phyloP scores from a whole-genome alignment of 108 stramenopile genomes.

The Cylindrotheca fusiformis region DNA sequence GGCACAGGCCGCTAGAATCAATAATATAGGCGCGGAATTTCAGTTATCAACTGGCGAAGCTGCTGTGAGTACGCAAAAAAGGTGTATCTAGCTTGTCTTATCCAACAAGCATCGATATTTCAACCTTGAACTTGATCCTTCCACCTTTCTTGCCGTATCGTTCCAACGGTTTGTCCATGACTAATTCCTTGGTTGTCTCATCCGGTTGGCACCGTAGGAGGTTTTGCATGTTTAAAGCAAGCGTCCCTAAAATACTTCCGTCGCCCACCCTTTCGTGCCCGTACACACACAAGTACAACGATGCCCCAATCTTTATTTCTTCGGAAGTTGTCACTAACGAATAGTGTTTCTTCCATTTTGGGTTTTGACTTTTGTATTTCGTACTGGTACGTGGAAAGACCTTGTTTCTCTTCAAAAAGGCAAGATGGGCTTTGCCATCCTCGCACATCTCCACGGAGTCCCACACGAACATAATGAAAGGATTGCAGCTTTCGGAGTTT shows the following conservation, averaged over 20 bases:
- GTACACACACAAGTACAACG: constrained; percentile 50
- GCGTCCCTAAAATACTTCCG: constrained; percentile 46
- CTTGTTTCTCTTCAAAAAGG: constrained; percentile 38
- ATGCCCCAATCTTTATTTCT: constrained; percentile 17
- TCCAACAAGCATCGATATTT: constrained; percentile 1
- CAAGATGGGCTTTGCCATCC: constrained; percentile 11
- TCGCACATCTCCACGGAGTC: constrained; percentile 36
- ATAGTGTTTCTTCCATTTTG: constrained; percentile 10
- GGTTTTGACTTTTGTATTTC: constrained; percentile 37
- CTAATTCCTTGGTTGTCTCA: neutral
- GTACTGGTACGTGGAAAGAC: constrained; percentile 23
- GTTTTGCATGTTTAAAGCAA: constrained; percentile 46
- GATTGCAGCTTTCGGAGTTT: constrained; percentile 47
- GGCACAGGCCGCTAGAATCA: too few species aligned
- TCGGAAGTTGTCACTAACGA: neutral
- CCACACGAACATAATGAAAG: constrained; percentile 57
- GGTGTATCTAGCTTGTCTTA: too few species aligned
- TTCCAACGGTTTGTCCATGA: constrained; percentile 4
- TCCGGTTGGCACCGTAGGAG: constrained; percentile 12
- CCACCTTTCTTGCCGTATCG: constrained; percentile 11
- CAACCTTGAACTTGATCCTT: constrained; percentile 17
- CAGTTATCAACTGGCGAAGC: too few species aligned
- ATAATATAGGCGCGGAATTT: too few species aligned
- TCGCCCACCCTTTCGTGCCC: constrained; percentile 42
- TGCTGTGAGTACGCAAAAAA: too few species aligned